Percentiles rank a stretch among this genome's conserved stretches.
These are phyloP conservation scores for Lichenothelia convexa DNA, from an alignment of 495 filamentous ascomycete genomes.

Conservation along the genomic window DNA sequence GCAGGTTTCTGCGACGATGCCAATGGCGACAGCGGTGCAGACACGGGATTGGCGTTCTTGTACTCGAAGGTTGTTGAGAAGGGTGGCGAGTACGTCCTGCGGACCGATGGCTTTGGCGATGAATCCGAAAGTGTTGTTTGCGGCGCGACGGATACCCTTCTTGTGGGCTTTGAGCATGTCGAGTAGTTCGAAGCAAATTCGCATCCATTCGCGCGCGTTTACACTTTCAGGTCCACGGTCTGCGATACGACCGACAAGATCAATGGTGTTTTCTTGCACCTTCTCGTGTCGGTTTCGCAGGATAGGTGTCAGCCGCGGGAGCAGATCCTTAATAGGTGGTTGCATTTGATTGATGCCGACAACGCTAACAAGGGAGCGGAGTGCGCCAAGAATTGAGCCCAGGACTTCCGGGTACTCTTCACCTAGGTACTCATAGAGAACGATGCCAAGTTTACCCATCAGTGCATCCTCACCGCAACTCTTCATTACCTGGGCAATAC, in stretches of 20 bases:
- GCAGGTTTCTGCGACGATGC: conserved; percentile 99
- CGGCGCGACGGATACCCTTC: conserved; percentile 93
- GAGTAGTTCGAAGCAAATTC: conserved; percentile 95
- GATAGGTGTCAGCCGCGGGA: conserved; percentile 91
- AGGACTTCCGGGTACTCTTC: conserved; percentile 98
- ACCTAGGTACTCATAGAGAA: conserved; percentile 97
- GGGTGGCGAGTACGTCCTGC: conserved; percentile 86
- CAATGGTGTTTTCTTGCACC: conserved; percentile 99
- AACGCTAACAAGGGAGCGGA: conserved; percentile 92
- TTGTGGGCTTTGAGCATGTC: conserved; percentile 99
- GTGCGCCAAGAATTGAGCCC: conserved; percentile 85
- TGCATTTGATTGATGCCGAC: conserved; percentile 98
- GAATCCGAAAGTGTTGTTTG: conserved; percentile 99
- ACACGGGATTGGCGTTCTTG: conserved; percentile 97
- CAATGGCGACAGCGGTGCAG: conserved; percentile 95
- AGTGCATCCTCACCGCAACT: conserved; percentile 90
- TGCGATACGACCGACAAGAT: conserved; percentile 93
- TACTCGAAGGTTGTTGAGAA: conserved; percentile 91
- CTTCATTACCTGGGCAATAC: conserved; percentile 97
- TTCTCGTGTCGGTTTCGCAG: conserved; percentile 98
- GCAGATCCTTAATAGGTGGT: conserved; percentile 90
- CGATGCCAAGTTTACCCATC: conserved; percentile 87
- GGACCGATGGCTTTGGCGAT: conserved; percentile 99
- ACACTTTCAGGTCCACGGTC: conserved; percentile 92
- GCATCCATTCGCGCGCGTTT: conserved; percentile 97